Conservation (phyloP, 331 rosid species). For the Acacia pycnantha region DNA sequence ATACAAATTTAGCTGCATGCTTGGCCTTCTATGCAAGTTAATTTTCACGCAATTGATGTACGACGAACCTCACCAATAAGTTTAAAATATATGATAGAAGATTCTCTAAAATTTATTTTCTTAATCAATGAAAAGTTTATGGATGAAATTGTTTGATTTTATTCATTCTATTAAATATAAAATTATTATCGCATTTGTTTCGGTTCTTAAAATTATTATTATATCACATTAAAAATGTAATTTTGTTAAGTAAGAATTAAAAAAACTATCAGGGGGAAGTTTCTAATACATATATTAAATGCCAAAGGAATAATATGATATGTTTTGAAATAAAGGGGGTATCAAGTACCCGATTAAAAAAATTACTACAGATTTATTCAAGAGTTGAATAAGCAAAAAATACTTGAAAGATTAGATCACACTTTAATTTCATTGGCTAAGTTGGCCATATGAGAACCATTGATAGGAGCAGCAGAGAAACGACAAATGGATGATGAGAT, state of each 20-base stretch:
- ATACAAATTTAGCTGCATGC: background rate
- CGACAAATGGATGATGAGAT: constrained; percentile 50
- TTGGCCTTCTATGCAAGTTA: background rate
- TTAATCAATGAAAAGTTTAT: background rate
- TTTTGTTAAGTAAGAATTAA: background rate
- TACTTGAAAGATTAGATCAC: constrained; percentile 24
- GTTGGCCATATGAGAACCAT: constrained; percentile 32
- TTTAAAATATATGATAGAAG: background rate
- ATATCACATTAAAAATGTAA: background rate
- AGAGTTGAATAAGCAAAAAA: constrained; percentile 5
- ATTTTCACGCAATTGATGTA: background rate
- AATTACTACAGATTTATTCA: background rate
- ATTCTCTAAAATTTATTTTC: background rate
- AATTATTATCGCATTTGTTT: background rate
- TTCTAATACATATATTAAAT: background rate
- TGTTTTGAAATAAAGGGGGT: background rate
- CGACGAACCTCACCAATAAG: background rate
- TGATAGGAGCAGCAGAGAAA: constrained; percentile 13
- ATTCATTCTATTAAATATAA: background rate
- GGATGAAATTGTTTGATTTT: background rate
- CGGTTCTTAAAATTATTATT: background rate
- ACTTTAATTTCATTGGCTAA: background rate
- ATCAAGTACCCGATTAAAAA: background rate
- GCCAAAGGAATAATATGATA: background rate
- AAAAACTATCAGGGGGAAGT: background rate